phyloP scores from a whole-genome alignment of 1,139 yeast genomes.

The Sugiyamaella pinicola region DNA sequence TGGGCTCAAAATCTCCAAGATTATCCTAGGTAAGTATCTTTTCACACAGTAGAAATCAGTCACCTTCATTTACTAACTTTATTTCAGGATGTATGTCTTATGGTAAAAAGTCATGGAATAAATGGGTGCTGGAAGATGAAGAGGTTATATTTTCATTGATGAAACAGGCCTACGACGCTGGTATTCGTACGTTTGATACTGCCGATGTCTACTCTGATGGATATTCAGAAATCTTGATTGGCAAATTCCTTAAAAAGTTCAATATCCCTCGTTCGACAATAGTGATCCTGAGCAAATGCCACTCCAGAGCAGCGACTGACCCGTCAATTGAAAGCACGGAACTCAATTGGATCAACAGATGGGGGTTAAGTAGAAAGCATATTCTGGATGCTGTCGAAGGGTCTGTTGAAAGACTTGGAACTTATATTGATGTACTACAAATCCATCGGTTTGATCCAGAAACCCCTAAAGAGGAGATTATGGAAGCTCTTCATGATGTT shows the following conservation, averaged over 20 bases:
- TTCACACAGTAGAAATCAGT: background rate
- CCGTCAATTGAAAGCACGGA: constrained; percentile 17
- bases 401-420: constrained; percentile 58
- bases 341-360: constrained; percentile 38
- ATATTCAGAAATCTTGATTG: constrained; percentile 45
- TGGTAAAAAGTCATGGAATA: constrained; percentile 51
- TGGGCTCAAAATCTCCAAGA: constrained; percentile 54
- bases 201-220: constrained; percentile 53
- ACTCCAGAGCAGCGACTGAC: constrained; percentile 39
- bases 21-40: constrained; percentile 48
- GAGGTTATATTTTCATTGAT: constrained; percentile 43
- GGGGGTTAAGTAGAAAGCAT: constrained; percentile 56
- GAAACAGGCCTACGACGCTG: constrained; percentile 51
- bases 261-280: constrained; percentile 48
- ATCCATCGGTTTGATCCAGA: constrained; percentile 59
- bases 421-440: constrained; percentile 77
- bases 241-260: constrained; percentile 47
- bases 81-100: constrained; percentile 58
- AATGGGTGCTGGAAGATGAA: constrained; percentile 51
- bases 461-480: constrained; percentile 52
- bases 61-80: background rate
- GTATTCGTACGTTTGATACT: constrained; percentile 55
- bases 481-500: constrained; percentile 56
- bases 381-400: constrained; percentile 54
- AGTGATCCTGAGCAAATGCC: constrained; percentile 34